Evolutionary conservation across 331 rosid genomes (phyloP).

Genomic region (Quercus tomentella): DNA sequence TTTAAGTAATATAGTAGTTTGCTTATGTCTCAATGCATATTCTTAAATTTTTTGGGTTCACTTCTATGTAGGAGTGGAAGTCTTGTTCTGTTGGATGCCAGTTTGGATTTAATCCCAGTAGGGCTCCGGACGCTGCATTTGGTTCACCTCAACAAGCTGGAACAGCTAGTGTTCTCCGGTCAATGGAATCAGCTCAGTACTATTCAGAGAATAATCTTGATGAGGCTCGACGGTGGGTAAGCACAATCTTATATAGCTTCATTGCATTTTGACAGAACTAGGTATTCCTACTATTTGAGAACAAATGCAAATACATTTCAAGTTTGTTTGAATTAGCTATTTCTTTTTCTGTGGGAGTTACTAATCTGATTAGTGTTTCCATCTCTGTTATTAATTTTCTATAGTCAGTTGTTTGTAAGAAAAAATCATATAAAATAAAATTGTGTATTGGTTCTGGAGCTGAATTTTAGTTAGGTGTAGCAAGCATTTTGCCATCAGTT

Average conservation of each 20-base stretch:
- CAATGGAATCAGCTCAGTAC: slow-evolving; percentile 90
- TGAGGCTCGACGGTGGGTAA: slow-evolving; percentile 99
- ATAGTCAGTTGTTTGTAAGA: too few relatives aligned
- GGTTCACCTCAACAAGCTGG: slow-evolving; percentile 49
- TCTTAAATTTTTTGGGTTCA: background rate
- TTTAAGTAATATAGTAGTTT: background rate
- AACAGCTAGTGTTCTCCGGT: slow-evolving; percentile 56
- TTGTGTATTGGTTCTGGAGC: too few relatives aligned
- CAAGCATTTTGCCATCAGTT: too few relatives aligned
- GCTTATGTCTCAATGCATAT: background rate
- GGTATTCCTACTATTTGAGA: background rate
- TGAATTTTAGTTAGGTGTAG: too few relatives aligned
- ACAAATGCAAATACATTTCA: background rate
- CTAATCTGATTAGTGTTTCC: background rate
- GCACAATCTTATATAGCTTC: slow-evolving; percentile 50
- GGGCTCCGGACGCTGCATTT: slow-evolving; percentile 64
- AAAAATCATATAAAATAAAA: too few relatives aligned
- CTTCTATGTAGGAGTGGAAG: slow-evolving; percentile 53
- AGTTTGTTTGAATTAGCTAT: background rate
- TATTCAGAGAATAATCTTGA: slow-evolving; percentile 65
- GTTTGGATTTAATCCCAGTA: slow-evolving; percentile 46
- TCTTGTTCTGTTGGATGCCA: slow-evolving; percentile 75
- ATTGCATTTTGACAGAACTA: slow-evolving; percentile 18
- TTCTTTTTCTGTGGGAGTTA: background rate
- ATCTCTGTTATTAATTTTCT: too few relatives aligned